Evolutionary conservation across 2,329 filamentous ascomycete species (phyloP), one percentile per base, ranked within the genome.

Genomic region (Ophiosphaerella korrae): DNA sequence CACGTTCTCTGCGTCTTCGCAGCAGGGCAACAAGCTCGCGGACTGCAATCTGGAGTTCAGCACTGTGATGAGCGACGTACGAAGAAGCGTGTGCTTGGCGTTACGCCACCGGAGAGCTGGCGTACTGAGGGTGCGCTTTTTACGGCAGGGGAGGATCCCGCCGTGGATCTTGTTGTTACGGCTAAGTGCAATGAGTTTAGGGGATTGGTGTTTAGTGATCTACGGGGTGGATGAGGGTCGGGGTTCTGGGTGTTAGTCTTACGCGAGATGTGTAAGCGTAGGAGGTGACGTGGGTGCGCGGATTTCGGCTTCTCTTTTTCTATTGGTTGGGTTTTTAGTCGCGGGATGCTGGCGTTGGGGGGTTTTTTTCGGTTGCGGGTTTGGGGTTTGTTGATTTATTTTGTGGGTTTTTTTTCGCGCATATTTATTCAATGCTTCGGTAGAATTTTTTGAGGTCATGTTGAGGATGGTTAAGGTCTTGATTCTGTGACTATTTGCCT

Each of bases 121-220:
- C 13, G 48, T 16, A 14, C 38, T 12, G 55, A 42, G 12, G 53
- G 44, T 0, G 55, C 44, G 9, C 45, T 49, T 18, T 68, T 66
- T 37, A 65, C 59, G 2, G 66, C 66, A 1, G 58, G 60, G 2
- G 8, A 7, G 4, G 63, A 55, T 6, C 60, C 64, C 8, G 68
- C 63, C 39, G 48, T 54, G 14, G 58, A 67, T 41, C n/a, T 69
- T 26, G 57, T 36, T 13, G 47, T 67, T 12, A 51, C 50, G 32
- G 51, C 58, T 12, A 63, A 39, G 42, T 71, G 67, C 53, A 47
- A 44, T 13, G 66, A 64, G 3, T 57, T 55, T 14, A 48, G 42
- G 1, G 62, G 63, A 11, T 47, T 55, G 5, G 32, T 49, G 3
- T 57, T 56, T 1, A 53, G 60, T 7, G 58, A 59, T 18, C 32